These are phyloP conservation scores for Bryoglossum gracile DNA, from an alignment of 495 filamentous ascomycete species.

Conservation along the genomic window DNA sequence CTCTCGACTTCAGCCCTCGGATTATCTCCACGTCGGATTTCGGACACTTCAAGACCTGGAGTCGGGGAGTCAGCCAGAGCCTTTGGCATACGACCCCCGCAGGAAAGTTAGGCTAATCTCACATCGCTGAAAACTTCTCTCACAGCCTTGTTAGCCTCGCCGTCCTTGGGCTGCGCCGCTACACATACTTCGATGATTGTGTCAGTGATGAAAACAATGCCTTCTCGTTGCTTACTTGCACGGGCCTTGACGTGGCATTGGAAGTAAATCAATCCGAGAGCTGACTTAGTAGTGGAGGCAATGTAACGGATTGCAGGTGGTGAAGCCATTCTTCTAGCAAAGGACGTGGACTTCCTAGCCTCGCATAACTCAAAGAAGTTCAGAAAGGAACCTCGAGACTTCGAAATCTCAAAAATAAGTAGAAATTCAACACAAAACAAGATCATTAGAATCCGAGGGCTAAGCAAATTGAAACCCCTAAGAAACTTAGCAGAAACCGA, in stretches of 20 bases:
- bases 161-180: constrained; percentile 53
- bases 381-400: too few species aligned
- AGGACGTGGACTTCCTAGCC: too few species aligned
- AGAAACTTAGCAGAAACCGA: too few species aligned
- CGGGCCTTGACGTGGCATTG: constrained; percentile 60
- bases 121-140: constrained; percentile 58
- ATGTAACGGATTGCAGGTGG: constrained; percentile 19
- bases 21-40: constrained; percentile 58
- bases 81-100: too few species aligned
- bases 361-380: too few species aligned
- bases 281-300: constrained; percentile 16
- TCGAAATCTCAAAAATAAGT: too few species aligned
- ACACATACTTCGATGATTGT: constrained; percentile 55
- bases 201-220: constrained; percentile 44
- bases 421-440: too few species aligned
- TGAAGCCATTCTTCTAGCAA: constrained; percentile 6
- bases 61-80: background rate
- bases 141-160: constrained; percentile 61
- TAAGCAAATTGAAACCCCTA: too few species aligned
- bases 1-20: constrained; percentile 53
- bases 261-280: constrained; percentile 34
- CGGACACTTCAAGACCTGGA: constrained; percentile 48
- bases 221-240: constrained; percentile 52
- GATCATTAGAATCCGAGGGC: too few species aligned
- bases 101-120: constrained; percentile 10